phyloP scores from a whole-genome alignment of 495 filamentous ascomycete genomes.

The Penicillium herquei region DNA sequence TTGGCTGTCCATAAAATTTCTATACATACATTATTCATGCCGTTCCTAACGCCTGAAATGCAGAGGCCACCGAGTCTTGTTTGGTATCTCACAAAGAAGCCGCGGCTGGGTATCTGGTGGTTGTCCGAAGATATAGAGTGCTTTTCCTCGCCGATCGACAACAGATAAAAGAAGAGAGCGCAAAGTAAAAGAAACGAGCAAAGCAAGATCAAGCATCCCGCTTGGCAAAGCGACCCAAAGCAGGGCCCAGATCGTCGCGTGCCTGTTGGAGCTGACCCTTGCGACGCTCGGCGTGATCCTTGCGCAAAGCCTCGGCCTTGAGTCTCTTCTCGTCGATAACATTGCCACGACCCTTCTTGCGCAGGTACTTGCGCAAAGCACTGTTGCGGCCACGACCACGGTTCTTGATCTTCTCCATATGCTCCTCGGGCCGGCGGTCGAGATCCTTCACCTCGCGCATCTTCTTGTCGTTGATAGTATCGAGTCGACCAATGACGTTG shows the following conservation, averaged over 20 bases:
- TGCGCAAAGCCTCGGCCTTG: constrained; percentile 64
- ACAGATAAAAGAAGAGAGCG: not conserved
- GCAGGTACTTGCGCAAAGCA: constrained; percentile 76
- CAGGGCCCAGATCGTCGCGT: constrained; percentile 66
- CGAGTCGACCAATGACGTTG: constrained; percentile 81
- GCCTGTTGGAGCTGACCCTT: constrained; percentile 63
- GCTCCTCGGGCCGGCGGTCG: constrained; percentile 69
- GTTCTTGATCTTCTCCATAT: constrained; percentile 67
- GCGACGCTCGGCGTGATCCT: constrained; percentile 58
- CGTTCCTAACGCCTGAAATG: constrained; percentile 33
- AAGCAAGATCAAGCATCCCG: constrained; percentile 29
- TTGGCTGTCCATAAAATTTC: constrained; percentile 17
- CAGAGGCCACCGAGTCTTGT: constrained; percentile 20
- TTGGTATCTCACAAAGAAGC: constrained; percentile 18
- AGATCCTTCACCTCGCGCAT: constrained; percentile 70
- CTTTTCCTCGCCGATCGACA: not conserved
- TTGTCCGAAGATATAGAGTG: constrained; percentile 4
- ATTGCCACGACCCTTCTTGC: constrained; percentile 88
- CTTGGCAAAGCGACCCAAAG: constrained; percentile 68
- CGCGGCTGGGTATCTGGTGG: constrained; percentile 27
- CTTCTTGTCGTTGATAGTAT: constrained; percentile 72
- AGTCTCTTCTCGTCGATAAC: constrained; percentile 85
- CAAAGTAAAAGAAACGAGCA: constrained; percentile 12
- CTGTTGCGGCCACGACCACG: constrained; percentile 90
- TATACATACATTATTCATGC: constrained; percentile 22